Evolutionary conservation across 352 stramenopile genomes (phyloP), one percentile per base, ranked within the genome.

Genomic region (Phytophthora syringae): DNA sequence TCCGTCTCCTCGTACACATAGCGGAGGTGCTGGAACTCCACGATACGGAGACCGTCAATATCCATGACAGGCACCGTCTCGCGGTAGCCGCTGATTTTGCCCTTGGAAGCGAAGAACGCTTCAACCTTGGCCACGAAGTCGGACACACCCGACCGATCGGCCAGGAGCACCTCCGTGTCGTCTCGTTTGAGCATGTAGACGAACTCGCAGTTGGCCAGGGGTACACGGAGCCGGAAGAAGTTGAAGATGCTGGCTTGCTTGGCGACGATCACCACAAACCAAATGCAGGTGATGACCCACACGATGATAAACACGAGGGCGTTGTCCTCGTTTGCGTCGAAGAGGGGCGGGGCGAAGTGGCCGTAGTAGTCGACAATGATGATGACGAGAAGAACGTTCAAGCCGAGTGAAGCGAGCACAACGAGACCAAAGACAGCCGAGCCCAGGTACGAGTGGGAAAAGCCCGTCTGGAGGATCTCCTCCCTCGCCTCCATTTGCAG

Each of bases 1-100:
- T 57, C 47, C 6, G 27, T 51, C 27, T 70, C 66, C 24, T 76
- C 67, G 55, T 73, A n/a, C n/a, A n/a, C n/a, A n/a, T n/a, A n/a
- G n/a, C n/a, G n/a, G n/a, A 88, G n/a, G 64, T 88, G 79, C 56
- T 88, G 77, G 65, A 88, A 88, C 57, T 88, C 79, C 3, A 86
- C n/a, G n/a, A n/a, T n/a, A n/a, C n/a, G n/a, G 48, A 47, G 65
- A 83, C 7, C 79, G 79, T 9, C n/a, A n/a, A n/a, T n/a, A n/a
- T n/a, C n/a, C n/a, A n/a, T n/a, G n/a, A n/a, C n/a, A n/a, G n/a
- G 27, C 60, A 10, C 79, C 79, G 25, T 84, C 75, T n/a, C n/a
- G n/a, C n/a, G n/a, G n/a, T n/a, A 0, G 50, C 56, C 13, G 79
- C 72, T 0, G 36, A 60, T 24, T 78, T 49, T 36, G 90, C 80